Evolutionary conservation across 495 filamentous ascomycete species (phyloP).

Genomic region (Daldinia vernicosa): DNA sequence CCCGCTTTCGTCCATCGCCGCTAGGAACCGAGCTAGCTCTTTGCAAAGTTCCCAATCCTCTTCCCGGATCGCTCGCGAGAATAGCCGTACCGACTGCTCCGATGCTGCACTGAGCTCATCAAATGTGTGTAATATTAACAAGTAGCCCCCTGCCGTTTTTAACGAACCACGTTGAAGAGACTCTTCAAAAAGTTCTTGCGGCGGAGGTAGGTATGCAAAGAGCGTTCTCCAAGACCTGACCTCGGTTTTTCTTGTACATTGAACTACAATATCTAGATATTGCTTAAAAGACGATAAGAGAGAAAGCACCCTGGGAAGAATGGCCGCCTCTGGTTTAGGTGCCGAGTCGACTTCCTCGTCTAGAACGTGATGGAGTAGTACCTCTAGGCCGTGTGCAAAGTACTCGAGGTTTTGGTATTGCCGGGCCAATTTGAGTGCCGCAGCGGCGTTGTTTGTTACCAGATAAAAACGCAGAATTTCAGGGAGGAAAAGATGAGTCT

Average conservation of each 20-base stretch:
- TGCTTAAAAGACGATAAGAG: conserved; percentile 89
- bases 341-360: conserved; percentile 90
- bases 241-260: conserved; percentile 98
- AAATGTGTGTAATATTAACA: conserved; percentile 94
- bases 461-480: conserved; percentile 83
- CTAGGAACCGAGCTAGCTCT: conserved; percentile 90
- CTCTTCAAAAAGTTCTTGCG: conserved; percentile 91
- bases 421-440: conserved; percentile 79
- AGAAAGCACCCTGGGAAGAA: conserved; percentile 85
- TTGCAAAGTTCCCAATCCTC: conserved; percentile 97
- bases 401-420: conserved; percentile 86
- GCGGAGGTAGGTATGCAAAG: conserved; percentile 87
- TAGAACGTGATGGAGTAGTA: conserved; percentile 90
- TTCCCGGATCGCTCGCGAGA: conserved; percentile 82
- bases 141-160: conserved; percentile 95
- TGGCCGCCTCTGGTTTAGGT: conserved; percentile 72
- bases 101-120: conserved; percentile 82
- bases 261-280: conserved; percentile 94
- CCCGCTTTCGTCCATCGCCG: conserved; percentile 88
- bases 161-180: conserved; percentile 82
- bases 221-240: conserved; percentile 93
- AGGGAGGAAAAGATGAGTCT: conserved; percentile 92
- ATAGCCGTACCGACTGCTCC: conserved; percentile 82
- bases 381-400: conserved; percentile 90
- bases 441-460: conserved; percentile 71